phyloP scores from a whole-genome alignment of 257 asterid genomes.

The Petunia axillaris region DNA sequence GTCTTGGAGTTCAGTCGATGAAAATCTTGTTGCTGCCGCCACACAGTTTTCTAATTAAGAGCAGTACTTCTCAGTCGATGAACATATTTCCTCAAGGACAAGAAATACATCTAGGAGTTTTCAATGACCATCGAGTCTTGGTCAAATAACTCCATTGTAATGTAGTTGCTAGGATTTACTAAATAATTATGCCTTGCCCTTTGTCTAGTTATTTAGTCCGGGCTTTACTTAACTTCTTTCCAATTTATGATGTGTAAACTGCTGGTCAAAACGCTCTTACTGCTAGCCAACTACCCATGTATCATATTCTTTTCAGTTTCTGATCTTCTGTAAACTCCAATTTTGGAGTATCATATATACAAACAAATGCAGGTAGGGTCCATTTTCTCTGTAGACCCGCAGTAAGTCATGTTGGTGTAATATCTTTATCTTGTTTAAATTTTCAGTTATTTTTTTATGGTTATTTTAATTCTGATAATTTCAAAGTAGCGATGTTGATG shows the following conservation, averaged over 20 bases:
- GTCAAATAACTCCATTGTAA: not conserved
- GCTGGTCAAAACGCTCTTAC: not conserved
- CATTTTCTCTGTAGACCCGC: not conserved
- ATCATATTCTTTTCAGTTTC: not conserved
- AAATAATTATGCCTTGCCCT: not conserved
- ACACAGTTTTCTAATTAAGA: slow-evolving; percentile 61
- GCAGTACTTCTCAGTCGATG: slow-evolving; percentile 26
- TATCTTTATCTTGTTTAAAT: not conserved
- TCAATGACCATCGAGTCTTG: not conserved
- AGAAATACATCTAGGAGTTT: slow-evolving; percentile 28
- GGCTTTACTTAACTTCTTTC: not conserved
- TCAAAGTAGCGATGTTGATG: not conserved
- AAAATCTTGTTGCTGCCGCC: slow-evolving; percentile 68
- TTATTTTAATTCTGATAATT: not conserved
- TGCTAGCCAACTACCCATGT: not conserved
- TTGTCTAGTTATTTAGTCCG: slow-evolving; percentile 1
- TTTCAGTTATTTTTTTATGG: not conserved
- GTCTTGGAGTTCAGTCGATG: slow-evolving; percentile 40
- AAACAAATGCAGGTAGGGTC: not conserved
- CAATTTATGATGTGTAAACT: slow-evolving; percentile 1
- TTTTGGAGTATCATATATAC: not conserved
- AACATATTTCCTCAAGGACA: slow-evolving; percentile 42
- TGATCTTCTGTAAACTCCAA: not conserved
- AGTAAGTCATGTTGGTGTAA: not conserved
- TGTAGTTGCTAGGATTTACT: not conserved